Conservation (phyloP, 2,329 filamentous ascomycete genomes). For the Fonsecaea multimorphosa region DNA sequence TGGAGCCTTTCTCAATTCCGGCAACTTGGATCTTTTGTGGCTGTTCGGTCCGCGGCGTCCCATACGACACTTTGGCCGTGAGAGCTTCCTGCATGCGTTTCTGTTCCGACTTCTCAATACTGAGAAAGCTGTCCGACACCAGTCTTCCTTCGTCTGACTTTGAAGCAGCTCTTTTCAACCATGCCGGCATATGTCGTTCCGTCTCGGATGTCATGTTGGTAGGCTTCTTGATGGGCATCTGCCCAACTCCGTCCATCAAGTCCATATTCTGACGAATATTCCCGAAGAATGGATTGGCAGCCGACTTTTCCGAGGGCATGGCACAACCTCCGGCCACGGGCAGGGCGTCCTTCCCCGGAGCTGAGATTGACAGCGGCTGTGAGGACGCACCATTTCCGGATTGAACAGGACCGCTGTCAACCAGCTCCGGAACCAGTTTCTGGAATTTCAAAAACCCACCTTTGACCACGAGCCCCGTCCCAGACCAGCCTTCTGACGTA, state of each 20-base stretch:
- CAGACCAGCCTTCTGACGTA: constrained; percentile 78
- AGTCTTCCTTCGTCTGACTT: constrained; percentile 74
- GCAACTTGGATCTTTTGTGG: constrained; percentile 72
- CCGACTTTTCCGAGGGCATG: constrained; percentile 71
- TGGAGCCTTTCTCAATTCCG: constrained; percentile 90
- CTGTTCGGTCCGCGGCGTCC: constrained; percentile 50
- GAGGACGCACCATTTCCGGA: constrained; percentile 47
- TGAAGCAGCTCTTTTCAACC: constrained; percentile 74
- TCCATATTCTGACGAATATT: constrained; percentile 98
- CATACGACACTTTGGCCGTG: constrained; percentile 65
- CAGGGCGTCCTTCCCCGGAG: constrained; percentile 62
- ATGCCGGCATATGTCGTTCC: constrained; percentile 68
- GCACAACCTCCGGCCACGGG: constrained; percentile 89
- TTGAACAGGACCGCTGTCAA: constrained; percentile 60
- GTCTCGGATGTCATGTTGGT: constrained; percentile 55
- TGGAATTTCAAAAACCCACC: constrained; percentile 82
- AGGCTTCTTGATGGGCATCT: constrained; percentile 69
- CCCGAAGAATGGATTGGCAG: constrained; percentile 86
- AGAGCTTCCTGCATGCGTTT: constrained; percentile 88
- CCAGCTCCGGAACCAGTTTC: constrained; percentile 66
- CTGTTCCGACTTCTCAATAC: constrained; percentile 84
- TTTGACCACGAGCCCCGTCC: constrained; percentile 74
- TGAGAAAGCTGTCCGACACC: constrained; percentile 82
- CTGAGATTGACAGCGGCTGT: constrained; percentile 59
- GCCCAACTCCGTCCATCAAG: constrained; percentile 88